Evolutionary conservation across 2,329 filamentous ascomycete genomes (phyloP).

Genomic region (Aureobasidium sp.): DNA sequence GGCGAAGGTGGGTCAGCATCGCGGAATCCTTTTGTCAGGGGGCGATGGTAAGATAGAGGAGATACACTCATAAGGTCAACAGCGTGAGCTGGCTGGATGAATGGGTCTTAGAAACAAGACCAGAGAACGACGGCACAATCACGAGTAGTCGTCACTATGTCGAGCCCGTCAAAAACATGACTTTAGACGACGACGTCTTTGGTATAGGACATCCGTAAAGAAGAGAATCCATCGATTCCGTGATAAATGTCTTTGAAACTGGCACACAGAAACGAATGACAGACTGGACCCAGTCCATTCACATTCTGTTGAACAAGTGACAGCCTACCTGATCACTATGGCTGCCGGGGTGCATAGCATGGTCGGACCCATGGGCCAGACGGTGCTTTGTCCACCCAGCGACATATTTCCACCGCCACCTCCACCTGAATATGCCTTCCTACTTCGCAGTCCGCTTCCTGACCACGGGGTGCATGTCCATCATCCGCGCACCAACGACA

Average conservation of each 20-base stretch:
- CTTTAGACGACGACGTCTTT: neutral
- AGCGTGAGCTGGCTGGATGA: slow-evolving; percentile 2
- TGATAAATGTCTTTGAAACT: slow-evolving; percentile 5
- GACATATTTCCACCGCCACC: slow-evolving; percentile 1
- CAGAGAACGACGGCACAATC: neutral
- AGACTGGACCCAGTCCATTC: slow-evolving; percentile 4
- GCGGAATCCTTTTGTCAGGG: slow-evolving; percentile 1
- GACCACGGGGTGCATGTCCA: neutral
- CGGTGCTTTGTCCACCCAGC: neutral
- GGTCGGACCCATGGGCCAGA: neutral
- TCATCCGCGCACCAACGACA: neutral
- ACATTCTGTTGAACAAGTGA: neutral
- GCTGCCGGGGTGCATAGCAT: neutral
- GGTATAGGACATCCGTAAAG: neutral
- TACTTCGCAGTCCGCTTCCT: neutral
- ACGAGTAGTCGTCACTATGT: slow-evolving; percentile 3
- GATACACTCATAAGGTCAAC: neutral
- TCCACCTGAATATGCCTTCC: slow-evolving; percentile 1
- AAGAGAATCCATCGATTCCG: slow-evolving; percentile 2
- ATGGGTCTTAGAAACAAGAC: neutral
- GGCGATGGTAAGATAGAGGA: slow-evolving; percentile 1
- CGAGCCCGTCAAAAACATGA: slow-evolving; percentile 3
- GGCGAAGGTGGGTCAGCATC: slow-evolving; percentile 1
- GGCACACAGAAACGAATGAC: neutral
- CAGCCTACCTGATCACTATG: no score